Evolutionary conservation across 2,329 filamentous ascomycete species (phyloP).

Genomic region (Zarea fungicola): DNA sequence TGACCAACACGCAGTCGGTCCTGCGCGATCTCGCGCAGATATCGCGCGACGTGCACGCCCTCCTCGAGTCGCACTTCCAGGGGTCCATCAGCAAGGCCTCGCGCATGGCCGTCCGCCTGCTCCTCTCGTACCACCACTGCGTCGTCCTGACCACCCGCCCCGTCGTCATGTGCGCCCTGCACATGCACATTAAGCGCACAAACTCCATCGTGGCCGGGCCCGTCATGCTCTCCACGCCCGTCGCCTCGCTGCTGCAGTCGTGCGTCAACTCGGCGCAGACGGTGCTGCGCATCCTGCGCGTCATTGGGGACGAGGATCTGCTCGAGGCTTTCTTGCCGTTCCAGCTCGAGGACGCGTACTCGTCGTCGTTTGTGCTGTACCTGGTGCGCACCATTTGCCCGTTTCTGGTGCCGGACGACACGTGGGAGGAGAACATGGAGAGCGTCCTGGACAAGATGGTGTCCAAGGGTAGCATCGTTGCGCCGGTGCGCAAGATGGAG

Average conservation of each 20-base stretch:
- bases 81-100: slow-evolving; percentile 26
- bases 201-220: slow-evolving; percentile 15
- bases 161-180: slow-evolving; percentile 28
- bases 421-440: slow-evolving; percentile 31
- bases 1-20: slow-evolving; percentile 25
- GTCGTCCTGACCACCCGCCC: slow-evolving; percentile 26
- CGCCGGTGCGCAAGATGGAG: slow-evolving; percentile 32
- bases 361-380: slow-evolving; percentile 35
- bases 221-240: slow-evolving; percentile 20
- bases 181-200: slow-evolving; percentile 26
- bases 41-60: slow-evolving; percentile 21
- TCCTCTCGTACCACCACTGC: slow-evolving; percentile 25
- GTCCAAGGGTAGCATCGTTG: slow-evolving; percentile 31
- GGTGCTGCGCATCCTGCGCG: slow-evolving; percentile 22
- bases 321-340: slow-evolving; percentile 35
- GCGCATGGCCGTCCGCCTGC: slow-evolving; percentile 20
- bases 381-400: slow-evolving; percentile 30
- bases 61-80: slow-evolving; percentile 24
- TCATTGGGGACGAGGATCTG: slow-evolving; percentile 25
- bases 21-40: slow-evolving; percentile 22
- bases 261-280: slow-evolving; percentile 26
- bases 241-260: slow-evolving; percentile 24
- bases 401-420: slow-evolving; percentile 27
- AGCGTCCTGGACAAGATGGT: slow-evolving; percentile 34
- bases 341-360: slow-evolving; percentile 37